Base-by-base conservation (phyloP, 1,284 basidiomycete species). In the Amylostereum chailletii region DNA sequence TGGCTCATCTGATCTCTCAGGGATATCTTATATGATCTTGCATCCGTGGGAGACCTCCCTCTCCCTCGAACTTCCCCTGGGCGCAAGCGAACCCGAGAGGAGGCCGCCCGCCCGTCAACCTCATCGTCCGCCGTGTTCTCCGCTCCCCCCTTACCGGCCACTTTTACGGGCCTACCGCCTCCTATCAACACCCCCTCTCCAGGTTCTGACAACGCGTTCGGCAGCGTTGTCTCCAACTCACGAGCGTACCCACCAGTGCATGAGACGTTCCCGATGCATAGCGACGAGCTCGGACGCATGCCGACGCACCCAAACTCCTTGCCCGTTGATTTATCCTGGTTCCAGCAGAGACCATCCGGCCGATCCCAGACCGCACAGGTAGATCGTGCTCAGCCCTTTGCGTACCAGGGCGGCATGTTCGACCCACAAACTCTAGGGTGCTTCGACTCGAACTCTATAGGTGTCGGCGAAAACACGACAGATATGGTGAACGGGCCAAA, bases 21-120 rank as follows among this genome's bases (percentile, higher is more conserved):
- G 75, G 81, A 86, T 56, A 74, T 85, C 45, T 62, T 86, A 5
- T 79, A 75, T 52, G 81, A 84, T 53, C 68, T 86, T 0, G 81
- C 81, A 1, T 79, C 71, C 7, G 76, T 78, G 3, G 80, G 81
- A 4, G 80, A 84, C 36, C 66, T 84, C 2, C 79, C 81, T 0
- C 64, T 84, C 1, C 77, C 79, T 9, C 70, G 76, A 47, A 71
- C 75, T 5, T 42, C 52, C 4, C 57, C 67, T 0, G 71, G 58
- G 49, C 73, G 77, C 54, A 86, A 85, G 53, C 77, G 83, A 8
- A 79, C 79, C 31, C 69, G 80, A 27, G 78, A 78, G 4, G 42
- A 30, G 29, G 40, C 39, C 43, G 41, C 3, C 26, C 42, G 26
- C 11, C 44, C 41, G 10, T 4, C 47, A 19, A 9, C 36, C 31